Percentiles rank a stretch among this genome's conserved stretches.
Evolutionary conservation across 2,329 filamentous ascomycete genomes (phyloP).

Genomic region (Fusarium gaditjirri): DNA sequence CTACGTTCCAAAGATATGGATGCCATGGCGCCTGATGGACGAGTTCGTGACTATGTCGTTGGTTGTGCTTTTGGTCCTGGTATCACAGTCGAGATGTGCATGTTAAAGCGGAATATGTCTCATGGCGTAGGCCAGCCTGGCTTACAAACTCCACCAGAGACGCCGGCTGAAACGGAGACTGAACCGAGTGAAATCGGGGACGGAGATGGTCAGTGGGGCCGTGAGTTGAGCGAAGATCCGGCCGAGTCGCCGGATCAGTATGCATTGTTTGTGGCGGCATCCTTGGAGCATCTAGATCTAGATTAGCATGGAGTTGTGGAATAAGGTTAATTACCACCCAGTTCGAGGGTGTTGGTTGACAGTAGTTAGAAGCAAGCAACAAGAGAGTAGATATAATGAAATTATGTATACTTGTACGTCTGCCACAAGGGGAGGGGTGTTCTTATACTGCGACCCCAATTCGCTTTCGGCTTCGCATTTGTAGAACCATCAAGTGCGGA

Average conservation of each 20-base stretch:
- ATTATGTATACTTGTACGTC: not conserved
- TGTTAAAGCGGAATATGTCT: conserved; percentile 62
- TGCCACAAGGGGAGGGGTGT: not conserved
- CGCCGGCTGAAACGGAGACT: conserved; percentile 65
- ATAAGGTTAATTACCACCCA: not conserved
- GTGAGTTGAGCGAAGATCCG: conserved; percentile 25
- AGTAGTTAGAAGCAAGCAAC: not conserved
- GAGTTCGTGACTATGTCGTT: conserved; percentile 67
- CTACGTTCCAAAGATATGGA: conserved; percentile 71
- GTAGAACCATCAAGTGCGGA: not conserved
- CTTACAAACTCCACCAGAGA: conserved; percentile 64
- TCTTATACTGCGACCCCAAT: not conserved
- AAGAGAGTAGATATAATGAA: not conserved
- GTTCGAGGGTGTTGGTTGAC: not conserved
- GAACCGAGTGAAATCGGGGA: conserved; percentile 61
- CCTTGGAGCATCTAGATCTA: conserved; percentile 41
- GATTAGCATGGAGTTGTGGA: conserved; percentile 32
- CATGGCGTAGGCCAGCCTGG: conserved; percentile 44
- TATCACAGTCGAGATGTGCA: conserved; percentile 74
- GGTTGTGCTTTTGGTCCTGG: conserved; percentile 78
- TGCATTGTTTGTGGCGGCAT: conserved; percentile 34
- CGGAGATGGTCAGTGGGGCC: conserved; percentile 26
- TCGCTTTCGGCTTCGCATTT: not conserved
- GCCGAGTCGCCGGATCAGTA: conserved; percentile 27
- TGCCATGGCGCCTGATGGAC: conserved; percentile 60